Percentiles rank a stretch among this genome's conserved stretches.
These are phyloP conservation scores for Colletotrichum sp. DNA, from an alignment of 2,329 filamentous ascomycete species.

Conservation along the genomic window DNA sequence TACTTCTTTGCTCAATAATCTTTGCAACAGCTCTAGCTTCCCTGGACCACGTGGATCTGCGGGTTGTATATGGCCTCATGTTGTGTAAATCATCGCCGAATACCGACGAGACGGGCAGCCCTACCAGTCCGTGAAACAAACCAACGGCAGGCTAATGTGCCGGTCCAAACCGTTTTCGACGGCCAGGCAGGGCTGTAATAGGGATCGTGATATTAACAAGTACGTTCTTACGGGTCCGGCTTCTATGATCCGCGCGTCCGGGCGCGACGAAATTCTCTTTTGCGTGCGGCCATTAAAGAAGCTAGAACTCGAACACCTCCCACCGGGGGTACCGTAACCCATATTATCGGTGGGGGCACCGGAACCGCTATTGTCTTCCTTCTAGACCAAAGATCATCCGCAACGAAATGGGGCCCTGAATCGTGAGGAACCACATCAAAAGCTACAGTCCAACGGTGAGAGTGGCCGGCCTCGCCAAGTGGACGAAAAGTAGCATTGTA, in stretches of 20 bases:
- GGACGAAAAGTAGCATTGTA: neutral
- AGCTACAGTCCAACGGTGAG: neutral
- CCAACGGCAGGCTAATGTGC: neutral
- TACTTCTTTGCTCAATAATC: neutral
- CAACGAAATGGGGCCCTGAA: neutral
- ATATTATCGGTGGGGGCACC: neutral
- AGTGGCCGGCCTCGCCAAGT: neutral
- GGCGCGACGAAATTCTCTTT: neutral
- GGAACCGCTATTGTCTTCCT: neutral
- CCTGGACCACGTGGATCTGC: neutral
- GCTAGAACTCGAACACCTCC: neutral
- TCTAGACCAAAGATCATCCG: neutral
- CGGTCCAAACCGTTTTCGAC: neutral
- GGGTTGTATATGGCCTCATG: neutral
- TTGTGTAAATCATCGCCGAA: neutral
- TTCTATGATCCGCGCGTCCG: neutral
- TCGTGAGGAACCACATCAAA: neutral
- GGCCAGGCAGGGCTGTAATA: neutral
- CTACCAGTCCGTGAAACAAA: neutral
- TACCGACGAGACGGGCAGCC: neutral
- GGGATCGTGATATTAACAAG: neutral
- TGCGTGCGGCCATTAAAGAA: neutral
- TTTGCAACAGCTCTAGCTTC: neutral
- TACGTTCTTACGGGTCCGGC: neutral
- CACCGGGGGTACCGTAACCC: neutral